Evolutionary conservation across 1,284 basidiomycete species (phyloP).

Genomic region (Ganoderma multipileum): DNA sequence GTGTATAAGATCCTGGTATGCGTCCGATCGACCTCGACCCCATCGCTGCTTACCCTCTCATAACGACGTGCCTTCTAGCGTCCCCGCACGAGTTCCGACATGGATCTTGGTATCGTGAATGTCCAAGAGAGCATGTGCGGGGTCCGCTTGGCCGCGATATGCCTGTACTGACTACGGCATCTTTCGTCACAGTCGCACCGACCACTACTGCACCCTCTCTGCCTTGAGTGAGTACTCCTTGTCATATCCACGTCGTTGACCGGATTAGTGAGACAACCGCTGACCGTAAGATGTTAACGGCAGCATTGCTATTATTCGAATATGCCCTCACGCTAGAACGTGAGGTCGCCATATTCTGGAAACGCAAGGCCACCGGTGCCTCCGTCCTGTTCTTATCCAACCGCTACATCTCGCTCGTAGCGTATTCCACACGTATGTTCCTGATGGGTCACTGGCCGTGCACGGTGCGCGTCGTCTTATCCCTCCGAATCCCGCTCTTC

Average conservation of each 20-base stretch:
- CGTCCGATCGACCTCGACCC: neutral
- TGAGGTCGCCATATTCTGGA: constrained; percentile 19
- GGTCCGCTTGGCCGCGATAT: neutral
- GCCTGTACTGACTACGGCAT: neutral
- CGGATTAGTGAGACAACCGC: neutral
- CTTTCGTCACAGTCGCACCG: neutral
- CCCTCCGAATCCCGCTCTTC: neutral
- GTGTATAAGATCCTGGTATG: neutral
- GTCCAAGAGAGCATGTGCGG: neutral
- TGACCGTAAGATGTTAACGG: neutral
- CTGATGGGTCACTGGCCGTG: neutral
- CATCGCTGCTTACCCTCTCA: neutral
- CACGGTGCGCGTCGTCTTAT: neutral
- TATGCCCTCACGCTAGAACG: constrained; percentile 20
- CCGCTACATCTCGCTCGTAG: constrained; percentile 11
- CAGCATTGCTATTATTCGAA: constrained; percentile 22
- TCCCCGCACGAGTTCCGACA: neutral
- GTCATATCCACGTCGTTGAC: too few species aligned
- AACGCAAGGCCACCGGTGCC: constrained; percentile 13
- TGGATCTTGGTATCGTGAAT: neutral
- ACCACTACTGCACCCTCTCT: constrained; percentile 1
- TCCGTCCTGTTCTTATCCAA: constrained; percentile 21
- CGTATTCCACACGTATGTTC: neutral
- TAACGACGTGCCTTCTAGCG: neutral
- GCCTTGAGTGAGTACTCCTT: neutral